Evolutionary conservation across 2,329 filamentous ascomycete species (phyloP), one percentile per base, ranked within the genome.

Genomic region (Epichloe uncinata): DNA sequence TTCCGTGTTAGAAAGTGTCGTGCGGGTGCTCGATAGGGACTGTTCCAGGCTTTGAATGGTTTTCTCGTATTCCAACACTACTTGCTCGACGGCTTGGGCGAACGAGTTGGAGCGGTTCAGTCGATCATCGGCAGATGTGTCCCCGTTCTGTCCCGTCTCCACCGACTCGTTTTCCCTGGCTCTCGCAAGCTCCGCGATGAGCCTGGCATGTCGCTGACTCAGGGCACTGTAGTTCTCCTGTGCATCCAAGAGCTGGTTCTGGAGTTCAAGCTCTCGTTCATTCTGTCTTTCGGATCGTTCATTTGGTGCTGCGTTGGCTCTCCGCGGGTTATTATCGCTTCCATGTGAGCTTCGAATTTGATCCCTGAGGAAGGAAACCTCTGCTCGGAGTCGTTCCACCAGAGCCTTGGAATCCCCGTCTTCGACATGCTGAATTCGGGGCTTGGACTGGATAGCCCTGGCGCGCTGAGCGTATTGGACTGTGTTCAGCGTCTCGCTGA

Each of bases 41-140:
- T 89, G 82, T 66, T 98, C 93, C 15, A 98, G 77, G 48, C 81
- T 85, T 64, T 97, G 90, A 46, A 98, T 98, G 0, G 94, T 98
- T 74, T 95, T 97, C 66, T 98, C 94, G 63, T 98, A 98, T 67
- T 98, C 93, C 45, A 97, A 72, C 3, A 98, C 88, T 20, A 98
- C 88, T 61, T 95, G 87, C 61, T 98, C 93, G 18, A 98, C 91
- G 30, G 91, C 91, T 63, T 95, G 85, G 1, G 91, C 90, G 63
- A 98, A 97, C 0, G 87, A 94, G 63, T 94, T 95, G 16, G 94
- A 98, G 40, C 93, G 83, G 63, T 96, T 94, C 55, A 97, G 71
- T 48, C 93, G 79, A 63, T 96, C 90, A 62, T 91, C 88, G 49
- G 82, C 87, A 15, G 83, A 71, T 12, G 80, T 76, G 15, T 64